Evolutionary conservation across 148 eudicot species (phyloP).

Genomic region (Chenopodium album): DNA sequence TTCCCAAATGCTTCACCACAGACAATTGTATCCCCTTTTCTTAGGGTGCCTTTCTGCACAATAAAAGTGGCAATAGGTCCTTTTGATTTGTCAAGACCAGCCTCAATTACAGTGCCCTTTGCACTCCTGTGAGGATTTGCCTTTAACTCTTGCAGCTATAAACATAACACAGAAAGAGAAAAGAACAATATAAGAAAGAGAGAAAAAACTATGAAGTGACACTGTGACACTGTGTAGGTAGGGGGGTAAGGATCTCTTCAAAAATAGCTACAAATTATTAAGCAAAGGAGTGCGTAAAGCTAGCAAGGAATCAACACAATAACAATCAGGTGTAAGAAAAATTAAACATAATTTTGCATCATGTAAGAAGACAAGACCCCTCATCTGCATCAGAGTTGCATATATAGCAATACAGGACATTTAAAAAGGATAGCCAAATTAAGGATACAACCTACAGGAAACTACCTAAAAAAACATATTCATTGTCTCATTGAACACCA

Average conservation of each 20-base stretch:
- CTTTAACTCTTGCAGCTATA: conserved; percentile 90
- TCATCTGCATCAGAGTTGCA: not conserved
- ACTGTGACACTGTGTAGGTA: conserved; percentile 5
- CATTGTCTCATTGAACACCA: not conserved
- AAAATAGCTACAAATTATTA: not conserved
- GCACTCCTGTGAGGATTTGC: conserved; percentile 95
- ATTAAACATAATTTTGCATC: no score
- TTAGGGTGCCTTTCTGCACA: conserved; percentile 97
- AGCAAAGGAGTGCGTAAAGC: not conserved
- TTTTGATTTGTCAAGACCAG: conserved; percentile 92
- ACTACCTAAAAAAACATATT: not conserved
- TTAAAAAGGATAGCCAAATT: not conserved
- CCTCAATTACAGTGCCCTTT: conserved; percentile 91
- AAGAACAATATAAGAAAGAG: conserved; percentile 1
- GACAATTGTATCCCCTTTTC: conserved; percentile 72
- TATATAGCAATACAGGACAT: not conserved
- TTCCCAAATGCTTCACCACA: conserved; percentile 98
- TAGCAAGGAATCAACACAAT: not conserved
- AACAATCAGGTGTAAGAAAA: no score
- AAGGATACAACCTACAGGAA: not conserved
- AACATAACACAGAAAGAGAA: conserved; percentile 1
- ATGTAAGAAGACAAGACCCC: not conserved
- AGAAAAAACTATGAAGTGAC: not conserved
- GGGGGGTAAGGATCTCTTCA: not conserved
- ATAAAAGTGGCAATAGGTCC: conserved; percentile 93